Evolutionary conservation across 2,329 filamentous ascomycete species (phyloP).

Genomic region (Xylaria arbuscula): DNA sequence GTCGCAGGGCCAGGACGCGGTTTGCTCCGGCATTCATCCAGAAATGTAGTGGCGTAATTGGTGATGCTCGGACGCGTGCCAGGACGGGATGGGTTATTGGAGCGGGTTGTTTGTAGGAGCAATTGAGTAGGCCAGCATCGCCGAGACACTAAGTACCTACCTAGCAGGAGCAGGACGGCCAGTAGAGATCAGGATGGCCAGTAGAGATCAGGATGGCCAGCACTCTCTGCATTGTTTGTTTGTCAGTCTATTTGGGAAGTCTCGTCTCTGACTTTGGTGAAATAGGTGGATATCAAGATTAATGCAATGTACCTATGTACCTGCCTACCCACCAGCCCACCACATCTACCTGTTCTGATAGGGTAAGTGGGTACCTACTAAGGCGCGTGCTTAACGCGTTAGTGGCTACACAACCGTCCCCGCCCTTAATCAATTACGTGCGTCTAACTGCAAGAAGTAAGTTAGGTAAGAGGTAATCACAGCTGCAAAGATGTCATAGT

Average conservation of each 20-base stretch:
- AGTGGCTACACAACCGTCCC: neutral
- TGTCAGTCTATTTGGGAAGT: neutral
- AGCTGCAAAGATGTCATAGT: too few relatives aligned
- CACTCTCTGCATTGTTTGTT: neutral
- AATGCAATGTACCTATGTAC: neutral
- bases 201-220: neutral
- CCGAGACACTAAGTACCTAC: neutral
- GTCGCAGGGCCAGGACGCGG: conserved; percentile 35
- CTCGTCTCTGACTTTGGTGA: neutral
- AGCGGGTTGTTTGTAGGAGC: neutral
- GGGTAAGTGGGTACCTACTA: neutral
- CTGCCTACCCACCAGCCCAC: neutral
- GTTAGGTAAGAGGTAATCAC: neutral
- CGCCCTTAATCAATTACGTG: neutral
- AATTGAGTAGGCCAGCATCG: neutral
- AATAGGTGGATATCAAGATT: neutral
- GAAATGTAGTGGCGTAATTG: conserved; percentile 20
- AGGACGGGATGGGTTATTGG: neutral
- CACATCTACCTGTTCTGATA: too few relatives aligned
- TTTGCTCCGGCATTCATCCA: conserved; percentile 36
- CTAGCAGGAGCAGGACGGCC: neutral
- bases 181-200: neutral
- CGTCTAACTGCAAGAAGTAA: neutral
- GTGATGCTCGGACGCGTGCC: conserved; percentile 2
- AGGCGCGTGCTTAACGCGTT: neutral